Conservation (phyloP, 345 rosid species). For the Syzygium aqueum region DNA sequence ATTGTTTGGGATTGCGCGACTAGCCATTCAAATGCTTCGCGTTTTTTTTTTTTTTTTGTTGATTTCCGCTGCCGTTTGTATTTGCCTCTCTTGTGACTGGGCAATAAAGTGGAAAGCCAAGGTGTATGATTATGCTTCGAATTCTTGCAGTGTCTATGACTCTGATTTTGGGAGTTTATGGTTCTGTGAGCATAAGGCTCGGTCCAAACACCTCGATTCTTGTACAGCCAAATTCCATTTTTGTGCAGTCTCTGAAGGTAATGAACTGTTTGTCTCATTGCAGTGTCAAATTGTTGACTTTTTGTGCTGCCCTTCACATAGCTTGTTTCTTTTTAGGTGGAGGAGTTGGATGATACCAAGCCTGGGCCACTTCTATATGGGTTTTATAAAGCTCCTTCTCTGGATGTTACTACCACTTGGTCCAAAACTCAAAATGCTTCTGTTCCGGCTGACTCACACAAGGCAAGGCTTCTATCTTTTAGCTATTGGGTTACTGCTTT, state of each 20-base stretch:
- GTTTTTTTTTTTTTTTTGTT: not conserved
- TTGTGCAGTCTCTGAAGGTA: conserved; percentile 79
- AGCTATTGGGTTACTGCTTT: not conserved
- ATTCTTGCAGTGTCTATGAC: conserved; percentile 69
- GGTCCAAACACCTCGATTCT: conserved; percentile 74
- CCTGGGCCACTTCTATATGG: conserved; percentile 51
- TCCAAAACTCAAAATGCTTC: conserved; percentile 30
- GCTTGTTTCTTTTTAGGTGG: conserved; percentile 38
- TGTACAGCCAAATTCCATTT: conserved; percentile 56
- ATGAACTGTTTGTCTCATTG: not conserved
- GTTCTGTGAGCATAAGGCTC: conserved; percentile 43
- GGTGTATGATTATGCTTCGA: not conserved
- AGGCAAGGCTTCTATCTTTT: conserved; percentile 34
- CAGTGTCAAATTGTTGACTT: not conserved
- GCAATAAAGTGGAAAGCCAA: not conserved
- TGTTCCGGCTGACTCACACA: conserved; percentile 61
- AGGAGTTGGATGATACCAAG: conserved; percentile 40
- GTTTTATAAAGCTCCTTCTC: conserved; percentile 57
- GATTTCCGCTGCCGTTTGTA: not conserved
- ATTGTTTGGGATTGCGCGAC: not conserved
- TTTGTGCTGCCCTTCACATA: not conserved
- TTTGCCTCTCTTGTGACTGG: not conserved
- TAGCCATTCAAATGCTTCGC: not conserved
- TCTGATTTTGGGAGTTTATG: conserved; percentile 80
- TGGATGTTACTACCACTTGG: conserved; percentile 57